Percentiles rank a stretch among this genome's conserved stretches.
Conservation (phyloP, 2,329 filamentous ascomycete species). For the Verticillium nonalfalfae region DNA sequence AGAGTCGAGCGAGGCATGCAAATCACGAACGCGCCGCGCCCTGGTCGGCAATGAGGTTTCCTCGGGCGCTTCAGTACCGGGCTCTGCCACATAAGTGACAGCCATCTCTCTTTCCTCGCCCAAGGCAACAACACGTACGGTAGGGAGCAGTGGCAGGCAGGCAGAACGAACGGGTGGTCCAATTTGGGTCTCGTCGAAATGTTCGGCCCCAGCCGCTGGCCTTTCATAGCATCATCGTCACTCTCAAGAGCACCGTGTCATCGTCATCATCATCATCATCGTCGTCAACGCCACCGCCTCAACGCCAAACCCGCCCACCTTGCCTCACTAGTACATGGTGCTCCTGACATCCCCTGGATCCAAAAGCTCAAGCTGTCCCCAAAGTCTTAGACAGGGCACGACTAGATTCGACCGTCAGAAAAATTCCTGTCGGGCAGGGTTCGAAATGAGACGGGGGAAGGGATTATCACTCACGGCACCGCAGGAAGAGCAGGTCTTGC, state of each 20-base stretch:
- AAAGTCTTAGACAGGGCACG: constrained; percentile 21
- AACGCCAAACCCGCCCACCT: background rate
- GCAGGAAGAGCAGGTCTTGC: constrained; percentile 50
- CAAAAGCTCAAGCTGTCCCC: too few species aligned
- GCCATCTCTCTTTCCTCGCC: too few species aligned
- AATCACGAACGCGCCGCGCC: too few species aligned
- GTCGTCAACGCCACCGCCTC: background rate
- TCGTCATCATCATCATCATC: background rate
- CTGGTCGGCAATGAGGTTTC: too few species aligned
- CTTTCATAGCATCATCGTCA: background rate
- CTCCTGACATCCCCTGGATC: background rate
- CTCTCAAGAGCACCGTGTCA: background rate
- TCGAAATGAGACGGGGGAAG: background rate
- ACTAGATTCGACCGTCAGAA: constrained; percentile 12
- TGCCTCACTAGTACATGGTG: background rate
- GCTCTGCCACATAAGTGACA: too few species aligned
- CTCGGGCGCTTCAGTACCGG: too few species aligned
- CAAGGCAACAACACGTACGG: too few species aligned
- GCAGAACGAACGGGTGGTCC: background rate
- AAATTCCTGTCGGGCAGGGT: too few species aligned
- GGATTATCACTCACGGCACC: constrained; percentile 46
- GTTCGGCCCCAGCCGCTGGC: background rate
- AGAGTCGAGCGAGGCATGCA: too few species aligned
- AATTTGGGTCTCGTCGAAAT: background rate
- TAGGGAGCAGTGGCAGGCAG: too few species aligned